These are phyloP conservation scores for Mariannaea elegans DNA, from an alignment of 2,329 filamentous ascomycete genomes.

Conservation along the genomic window DNA sequence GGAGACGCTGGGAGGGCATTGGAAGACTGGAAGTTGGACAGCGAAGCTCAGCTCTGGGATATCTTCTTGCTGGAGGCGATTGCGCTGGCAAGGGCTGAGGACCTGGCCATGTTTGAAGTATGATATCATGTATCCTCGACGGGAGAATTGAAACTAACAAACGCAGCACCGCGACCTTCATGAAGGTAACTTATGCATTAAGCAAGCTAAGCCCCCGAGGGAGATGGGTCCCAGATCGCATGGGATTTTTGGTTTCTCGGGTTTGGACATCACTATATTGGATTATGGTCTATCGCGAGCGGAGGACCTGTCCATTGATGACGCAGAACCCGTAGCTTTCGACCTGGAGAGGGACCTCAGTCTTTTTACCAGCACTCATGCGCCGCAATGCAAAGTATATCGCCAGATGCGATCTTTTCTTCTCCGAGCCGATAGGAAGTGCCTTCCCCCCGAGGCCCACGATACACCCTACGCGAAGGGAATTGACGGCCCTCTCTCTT, in stretches of 20 bases:
- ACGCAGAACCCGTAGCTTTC: conserved; percentile 57
- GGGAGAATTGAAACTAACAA: conserved; percentile 16
- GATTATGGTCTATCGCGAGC: conserved; percentile 73
- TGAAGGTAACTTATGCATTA: conserved; percentile 71
- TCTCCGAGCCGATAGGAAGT: conserved; percentile 59
- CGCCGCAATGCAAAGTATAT: conserved; percentile 68
- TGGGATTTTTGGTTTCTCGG: conserved; percentile 65
- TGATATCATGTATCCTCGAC: conserved; percentile 6
- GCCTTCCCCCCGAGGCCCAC: conserved; percentile 58
- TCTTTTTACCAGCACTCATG: conserved; percentile 69
- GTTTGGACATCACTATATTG: conserved; percentile 70
- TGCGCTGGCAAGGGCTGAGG: conserved; percentile 68
- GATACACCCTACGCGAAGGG: conserved; percentile 56
- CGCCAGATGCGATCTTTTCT: conserved; percentile 69
- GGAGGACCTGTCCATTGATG: conserved; percentile 50
- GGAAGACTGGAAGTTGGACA: conserved; percentile 64
- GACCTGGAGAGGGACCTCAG: conserved; percentile 68
- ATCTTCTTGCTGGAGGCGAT: conserved; percentile 69
- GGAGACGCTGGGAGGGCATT: conserved; percentile 69
- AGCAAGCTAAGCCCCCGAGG: conserved; percentile 49
- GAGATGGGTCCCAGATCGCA: conserved; percentile 42
- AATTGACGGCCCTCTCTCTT: conserved; percentile 59
- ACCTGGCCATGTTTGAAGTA: conserved; percentile 68
- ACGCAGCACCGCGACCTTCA: conserved; percentile 70
- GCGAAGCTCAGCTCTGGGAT: conserved; percentile 67